phyloP scores from a whole-genome alignment of 345 rosid species.

The Euphorbia tirucalli region DNA sequence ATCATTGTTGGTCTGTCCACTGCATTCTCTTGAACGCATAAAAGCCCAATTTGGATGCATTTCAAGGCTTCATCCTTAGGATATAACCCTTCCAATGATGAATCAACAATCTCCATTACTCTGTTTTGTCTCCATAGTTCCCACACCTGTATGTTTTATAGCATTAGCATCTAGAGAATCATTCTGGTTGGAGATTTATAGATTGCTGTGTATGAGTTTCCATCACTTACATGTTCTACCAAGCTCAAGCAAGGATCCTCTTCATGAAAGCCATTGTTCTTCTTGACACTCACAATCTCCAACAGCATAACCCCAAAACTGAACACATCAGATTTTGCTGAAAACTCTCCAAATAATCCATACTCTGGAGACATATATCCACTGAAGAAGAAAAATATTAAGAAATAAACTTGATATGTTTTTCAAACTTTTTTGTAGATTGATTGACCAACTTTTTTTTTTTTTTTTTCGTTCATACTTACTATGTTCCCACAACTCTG shows the following conservation, averaged over 20 bases:
- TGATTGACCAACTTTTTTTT: too few relatives aligned
- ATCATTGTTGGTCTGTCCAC: conserved; percentile 15
- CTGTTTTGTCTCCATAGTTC: conserved; percentile 12
- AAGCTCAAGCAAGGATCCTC: background rate
- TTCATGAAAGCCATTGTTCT: background rate
- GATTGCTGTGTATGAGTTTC: background rate
- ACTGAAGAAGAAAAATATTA: background rate
- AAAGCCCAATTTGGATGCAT: conserved; percentile 19
- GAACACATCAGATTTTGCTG: background rate
- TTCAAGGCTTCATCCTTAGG: background rate
- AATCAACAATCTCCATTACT: conserved; percentile 13
- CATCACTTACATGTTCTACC: background rate
- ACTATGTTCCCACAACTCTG: background rate
- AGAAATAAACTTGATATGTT: background rate
- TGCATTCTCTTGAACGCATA: conserved; percentile 9
- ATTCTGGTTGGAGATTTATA: background rate
- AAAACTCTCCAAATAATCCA: background rate
- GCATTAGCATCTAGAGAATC: background rate
- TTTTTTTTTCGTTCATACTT: background rate
- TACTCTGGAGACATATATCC: background rate
- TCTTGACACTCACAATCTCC: background rate
- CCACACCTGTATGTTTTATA: conserved; percentile 16
- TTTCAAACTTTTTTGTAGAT: too few relatives aligned
- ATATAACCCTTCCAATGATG: background rate
- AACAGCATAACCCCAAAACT: background rate